Percentiles rank a stretch among this genome's conserved stretches.
phyloP scores from a whole-genome alignment of 1,284 basidiomycete species.

The Ganoderma boninense region DNA sequence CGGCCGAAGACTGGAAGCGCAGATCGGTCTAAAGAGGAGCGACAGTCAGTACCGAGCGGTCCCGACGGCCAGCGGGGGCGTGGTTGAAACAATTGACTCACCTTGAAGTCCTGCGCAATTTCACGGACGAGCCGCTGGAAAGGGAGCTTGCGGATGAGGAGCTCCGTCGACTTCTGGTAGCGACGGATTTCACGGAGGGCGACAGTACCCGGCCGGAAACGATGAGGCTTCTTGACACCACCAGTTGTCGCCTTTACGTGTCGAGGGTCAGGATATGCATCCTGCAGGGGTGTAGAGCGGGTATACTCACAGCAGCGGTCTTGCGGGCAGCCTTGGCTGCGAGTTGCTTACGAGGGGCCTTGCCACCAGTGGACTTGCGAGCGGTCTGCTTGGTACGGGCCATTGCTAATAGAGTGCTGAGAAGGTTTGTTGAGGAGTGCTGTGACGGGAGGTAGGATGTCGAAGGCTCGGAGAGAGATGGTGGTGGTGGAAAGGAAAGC shows the following conservation, averaged over 20 bases:
- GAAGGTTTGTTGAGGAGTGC: conserved; percentile 15
- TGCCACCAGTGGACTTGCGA: conserved; percentile 88
- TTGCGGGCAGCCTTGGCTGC: conserved; percentile 86
- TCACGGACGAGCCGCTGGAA: conserved; percentile 95
- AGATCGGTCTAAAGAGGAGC: conserved; percentile 69
- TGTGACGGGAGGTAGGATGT: conserved; percentile 18
- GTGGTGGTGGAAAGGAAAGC: conserved; percentile 34
- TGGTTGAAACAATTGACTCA: conserved; percentile 46
- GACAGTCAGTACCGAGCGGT: conserved; percentile 13
- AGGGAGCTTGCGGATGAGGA: conserved; percentile 92
- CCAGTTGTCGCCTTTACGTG: conserved; percentile 64
- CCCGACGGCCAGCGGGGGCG: conserved; percentile 18
- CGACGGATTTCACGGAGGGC: conserved; percentile 98
- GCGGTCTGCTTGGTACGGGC: conserved; percentile 83
- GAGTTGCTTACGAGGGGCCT: conserved; percentile 91
- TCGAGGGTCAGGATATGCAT: not conserved
- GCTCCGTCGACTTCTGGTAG: conserved; percentile 96
- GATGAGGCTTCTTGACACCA: conserved; percentile 98
- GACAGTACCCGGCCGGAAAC: conserved; percentile 97
- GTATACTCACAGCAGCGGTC: conserved; percentile 56
- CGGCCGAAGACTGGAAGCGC: conserved; percentile 93
- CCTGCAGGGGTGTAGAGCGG: no score
- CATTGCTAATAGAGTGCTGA: conserved; percentile 40
- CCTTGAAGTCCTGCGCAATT: conserved; percentile 95
- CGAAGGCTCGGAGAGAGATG: conserved; percentile 6